These are phyloP conservation scores for Fragaria iinumae DNA, from an alignment of 306 rosid genomes.

Conservation along the genomic window DNA sequence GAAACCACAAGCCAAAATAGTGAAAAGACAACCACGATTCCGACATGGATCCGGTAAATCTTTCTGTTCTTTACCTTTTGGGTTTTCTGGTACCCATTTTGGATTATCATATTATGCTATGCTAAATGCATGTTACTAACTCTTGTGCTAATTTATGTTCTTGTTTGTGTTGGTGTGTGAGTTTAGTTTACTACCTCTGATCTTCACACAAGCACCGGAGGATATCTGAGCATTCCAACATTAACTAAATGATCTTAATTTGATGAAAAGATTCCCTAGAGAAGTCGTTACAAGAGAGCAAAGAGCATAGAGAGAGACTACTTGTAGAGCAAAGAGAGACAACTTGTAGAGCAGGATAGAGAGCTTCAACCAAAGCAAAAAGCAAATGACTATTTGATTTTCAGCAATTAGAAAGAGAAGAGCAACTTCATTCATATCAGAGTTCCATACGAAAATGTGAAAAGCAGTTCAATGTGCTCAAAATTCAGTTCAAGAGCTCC, in stretches of 20 bases:
- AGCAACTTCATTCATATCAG: too few relatives aligned
- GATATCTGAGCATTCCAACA: constrained; percentile 31
- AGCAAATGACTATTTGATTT: too few relatives aligned
- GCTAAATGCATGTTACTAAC: neutral
- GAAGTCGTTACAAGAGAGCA: too few relatives aligned
- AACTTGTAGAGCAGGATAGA: too few relatives aligned
- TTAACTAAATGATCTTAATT: neutral
- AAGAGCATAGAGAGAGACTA: too few relatives aligned
- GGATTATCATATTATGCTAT: neutral
- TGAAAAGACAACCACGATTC: neutral
- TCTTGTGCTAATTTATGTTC: neutral
- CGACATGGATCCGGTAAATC: constrained; percentile 7
- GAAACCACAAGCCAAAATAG: neutral
- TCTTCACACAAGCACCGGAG: constrained; percentile 11
- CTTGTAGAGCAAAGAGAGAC: too few relatives aligned
- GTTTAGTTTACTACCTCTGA: constrained; percentile 25
- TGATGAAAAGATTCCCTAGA: too few relatives aligned
- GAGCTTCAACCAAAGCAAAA: too few relatives aligned
- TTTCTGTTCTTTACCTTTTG: neutral
- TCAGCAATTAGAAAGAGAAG: too few relatives aligned
- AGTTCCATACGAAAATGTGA: too few relatives aligned
- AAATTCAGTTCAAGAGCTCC: too few relatives aligned
- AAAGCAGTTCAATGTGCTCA: too few relatives aligned
- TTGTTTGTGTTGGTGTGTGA: neutral
- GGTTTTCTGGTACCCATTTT: neutral